These are phyloP conservation scores for Fusarium xyrophilum DNA, from an alignment of 2,329 filamentous ascomycete genomes.

Conservation along the genomic window DNA sequence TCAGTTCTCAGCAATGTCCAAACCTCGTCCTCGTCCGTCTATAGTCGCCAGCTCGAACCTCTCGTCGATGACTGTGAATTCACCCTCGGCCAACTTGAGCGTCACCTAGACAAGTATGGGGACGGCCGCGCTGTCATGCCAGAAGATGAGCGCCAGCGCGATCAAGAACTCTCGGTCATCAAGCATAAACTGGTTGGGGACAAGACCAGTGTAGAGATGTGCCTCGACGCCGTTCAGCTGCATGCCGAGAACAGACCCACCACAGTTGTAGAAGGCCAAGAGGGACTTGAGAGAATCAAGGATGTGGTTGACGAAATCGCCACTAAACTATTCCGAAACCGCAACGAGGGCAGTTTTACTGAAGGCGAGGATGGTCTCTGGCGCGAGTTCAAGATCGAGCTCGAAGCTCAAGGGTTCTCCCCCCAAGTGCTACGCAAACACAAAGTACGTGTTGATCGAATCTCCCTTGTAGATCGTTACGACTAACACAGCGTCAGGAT, in stretches of 20 bases:
- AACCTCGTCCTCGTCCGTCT: conserved; percentile 49
- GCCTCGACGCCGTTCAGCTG: conserved; percentile 65
- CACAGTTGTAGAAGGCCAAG: conserved; percentile 46
- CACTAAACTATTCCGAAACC: conserved; percentile 55
- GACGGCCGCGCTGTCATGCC: conserved; percentile 36
- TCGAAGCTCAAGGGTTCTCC: conserved; percentile 65
- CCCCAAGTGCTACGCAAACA: conserved; percentile 61
- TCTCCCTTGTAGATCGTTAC: conserved; percentile 9
- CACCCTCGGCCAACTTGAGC: conserved; percentile 62
- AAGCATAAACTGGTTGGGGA: conserved; percentile 58
- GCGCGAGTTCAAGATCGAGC: conserved; percentile 64
- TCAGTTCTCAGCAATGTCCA: conserved; percentile 58
- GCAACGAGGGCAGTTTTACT: conserved; percentile 47
- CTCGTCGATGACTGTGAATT: conserved; percentile 64
- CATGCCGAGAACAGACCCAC: conserved; percentile 51
- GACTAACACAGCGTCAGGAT: conserved; percentile 52
- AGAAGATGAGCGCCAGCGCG: conserved; percentile 45
- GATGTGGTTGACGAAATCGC: conserved; percentile 67
- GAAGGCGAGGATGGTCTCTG: conserved; percentile 62
- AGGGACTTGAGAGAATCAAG: conserved; percentile 61
- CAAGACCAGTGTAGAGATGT: conserved; percentile 60
- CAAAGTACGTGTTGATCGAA: conserved; percentile 54
- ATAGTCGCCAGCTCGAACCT: conserved; percentile 57
- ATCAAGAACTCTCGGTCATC: conserved; percentile 52
- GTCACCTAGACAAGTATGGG: conserved; percentile 57